Conservation (phyloP, 495 filamentous ascomycete species). For the Aspergillus mulundensis region DNA sequence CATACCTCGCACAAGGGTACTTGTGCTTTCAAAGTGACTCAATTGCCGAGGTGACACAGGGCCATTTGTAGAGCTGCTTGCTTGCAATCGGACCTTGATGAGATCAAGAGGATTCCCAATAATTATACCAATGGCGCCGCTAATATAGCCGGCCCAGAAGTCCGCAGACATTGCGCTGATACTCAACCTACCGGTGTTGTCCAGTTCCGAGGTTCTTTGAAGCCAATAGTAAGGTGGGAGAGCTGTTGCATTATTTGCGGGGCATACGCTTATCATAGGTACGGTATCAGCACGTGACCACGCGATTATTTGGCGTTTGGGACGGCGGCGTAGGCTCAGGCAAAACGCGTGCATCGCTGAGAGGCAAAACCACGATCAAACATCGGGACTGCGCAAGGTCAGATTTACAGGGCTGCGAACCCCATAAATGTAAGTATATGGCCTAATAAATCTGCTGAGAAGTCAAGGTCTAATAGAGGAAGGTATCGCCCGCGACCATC, state of each 20-base stretch:
- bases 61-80: slow-evolving; percentile 35
- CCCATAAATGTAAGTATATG: slow-evolving; percentile 17
- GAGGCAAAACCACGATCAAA: neutral
- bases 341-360: slow-evolving; percentile 24
- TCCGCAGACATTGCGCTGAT: slow-evolving; percentile 64
- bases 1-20: slow-evolving; percentile 47
- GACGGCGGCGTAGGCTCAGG: slow-evolving; percentile 16
- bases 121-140: slow-evolving; percentile 75
- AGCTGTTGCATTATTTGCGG: neutral
- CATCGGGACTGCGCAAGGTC: neutral
- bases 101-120: slow-evolving; percentile 87
- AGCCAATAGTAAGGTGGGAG: neutral
- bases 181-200: neutral
- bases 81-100: slow-evolving; percentile 79
- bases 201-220: neutral
- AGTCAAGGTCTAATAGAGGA: neutral
- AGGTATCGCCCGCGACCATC: slow-evolving; percentile 45
- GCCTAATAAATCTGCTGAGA: neutral
- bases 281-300: slow-evolving; percentile 26
- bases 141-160: slow-evolving; percentile 85
- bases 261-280: neutral
- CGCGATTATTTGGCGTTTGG: slow-evolving; percentile 39
- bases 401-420: neutral
- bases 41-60: slow-evolving; percentile 22
- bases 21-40: slow-evolving; percentile 40